A percentile compares a stretch with the other conserved stretches of the same genome.
Conservation (phyloP, 2,329 filamentous ascomycete genomes). For the Sporothrix brasiliensis region DNA sequence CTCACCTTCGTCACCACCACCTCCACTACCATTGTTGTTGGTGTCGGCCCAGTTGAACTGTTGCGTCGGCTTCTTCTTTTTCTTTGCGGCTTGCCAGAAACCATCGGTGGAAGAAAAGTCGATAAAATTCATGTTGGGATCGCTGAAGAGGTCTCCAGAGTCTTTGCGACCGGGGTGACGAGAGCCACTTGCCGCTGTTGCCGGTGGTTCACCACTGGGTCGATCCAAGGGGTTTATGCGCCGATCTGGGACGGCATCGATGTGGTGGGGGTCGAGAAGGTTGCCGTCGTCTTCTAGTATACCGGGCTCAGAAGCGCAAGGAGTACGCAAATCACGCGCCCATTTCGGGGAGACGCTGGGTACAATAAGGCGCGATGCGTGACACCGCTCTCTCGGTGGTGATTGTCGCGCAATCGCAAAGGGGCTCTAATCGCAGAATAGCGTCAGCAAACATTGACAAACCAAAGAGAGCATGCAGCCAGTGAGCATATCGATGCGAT, state of each 20-base stretch:
- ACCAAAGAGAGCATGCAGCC: not conserved
- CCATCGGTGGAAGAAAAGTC: constrained; percentile 61
- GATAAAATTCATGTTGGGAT: constrained; percentile 52
- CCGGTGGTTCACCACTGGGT: constrained; percentile 14
- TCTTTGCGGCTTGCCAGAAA: constrained; percentile 61
- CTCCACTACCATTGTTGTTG: constrained; percentile 48
- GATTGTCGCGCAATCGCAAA: not conserved
- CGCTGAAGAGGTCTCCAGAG: constrained; percentile 47
- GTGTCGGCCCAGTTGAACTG: constrained; percentile 48
- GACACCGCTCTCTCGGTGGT: not conserved
- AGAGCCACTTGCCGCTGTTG: not conserved
- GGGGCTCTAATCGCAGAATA: constrained; percentile 17
- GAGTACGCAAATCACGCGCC: constrained; percentile 32
- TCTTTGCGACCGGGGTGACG: constrained; percentile 33
- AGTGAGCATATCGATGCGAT: constrained; percentile 7
- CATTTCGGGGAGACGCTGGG: constrained; percentile 42
- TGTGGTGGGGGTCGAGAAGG: constrained; percentile 37
- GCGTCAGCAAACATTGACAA: constrained; percentile 13
- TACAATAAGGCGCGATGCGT: constrained; percentile 33
- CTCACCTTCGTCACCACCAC: constrained; percentile 41
- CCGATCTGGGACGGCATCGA: constrained; percentile 32
- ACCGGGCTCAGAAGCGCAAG: constrained; percentile 25
- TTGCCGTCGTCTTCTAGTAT: constrained; percentile 31
- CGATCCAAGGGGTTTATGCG: constrained; percentile 27
- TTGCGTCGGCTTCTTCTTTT: constrained; percentile 48